These are phyloP conservation scores for Penicillium parvum DNA, from an alignment of 495 filamentous ascomycete genomes.

Conservation along the genomic window DNA sequence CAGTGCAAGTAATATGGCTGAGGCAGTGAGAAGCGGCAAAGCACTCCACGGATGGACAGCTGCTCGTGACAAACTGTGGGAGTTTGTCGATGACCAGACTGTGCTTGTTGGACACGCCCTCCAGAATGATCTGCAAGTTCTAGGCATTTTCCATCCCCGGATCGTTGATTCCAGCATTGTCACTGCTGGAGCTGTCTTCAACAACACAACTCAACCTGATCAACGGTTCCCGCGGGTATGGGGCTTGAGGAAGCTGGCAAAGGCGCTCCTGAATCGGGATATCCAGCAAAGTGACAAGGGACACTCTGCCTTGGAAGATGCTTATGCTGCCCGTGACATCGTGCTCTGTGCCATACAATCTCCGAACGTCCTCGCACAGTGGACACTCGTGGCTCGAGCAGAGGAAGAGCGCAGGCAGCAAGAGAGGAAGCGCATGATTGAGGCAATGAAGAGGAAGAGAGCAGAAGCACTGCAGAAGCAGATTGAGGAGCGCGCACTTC, in stretches of 20 bases:
- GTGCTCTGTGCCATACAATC: no score
- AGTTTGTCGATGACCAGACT: constrained; percentile 36
- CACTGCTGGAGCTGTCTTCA: constrained; percentile 23
- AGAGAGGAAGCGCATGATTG: no score
- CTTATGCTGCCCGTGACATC: constrained; percentile 35
- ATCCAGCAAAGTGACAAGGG: constrained; percentile 32
- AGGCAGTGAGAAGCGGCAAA: constrained; percentile 25
- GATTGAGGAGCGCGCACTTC: no score
- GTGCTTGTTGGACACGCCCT: constrained; percentile 45
- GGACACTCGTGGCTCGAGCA: no score
- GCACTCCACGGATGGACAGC: constrained; percentile 36
- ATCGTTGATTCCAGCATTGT: constrained; percentile 39
- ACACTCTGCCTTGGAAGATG: constrained; percentile 40
- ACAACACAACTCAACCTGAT: neutral
- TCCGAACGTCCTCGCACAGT: no score
- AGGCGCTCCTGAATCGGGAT: constrained; percentile 22
- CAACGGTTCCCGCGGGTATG: constrained; percentile 13
- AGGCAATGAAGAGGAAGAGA: no score
- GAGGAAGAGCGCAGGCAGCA: no score
- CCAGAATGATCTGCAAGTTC: constrained; percentile 37
- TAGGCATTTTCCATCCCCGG: constrained; percentile 38
- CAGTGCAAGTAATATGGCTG: constrained; percentile 21
- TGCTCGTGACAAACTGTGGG: constrained; percentile 37
- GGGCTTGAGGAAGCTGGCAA: constrained; percentile 30
- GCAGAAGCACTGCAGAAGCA: no score